These are phyloP conservation scores for Licmophora abbreviata DNA, from an alignment of 108 stramenopile genomes.

Conservation along the genomic window DNA sequence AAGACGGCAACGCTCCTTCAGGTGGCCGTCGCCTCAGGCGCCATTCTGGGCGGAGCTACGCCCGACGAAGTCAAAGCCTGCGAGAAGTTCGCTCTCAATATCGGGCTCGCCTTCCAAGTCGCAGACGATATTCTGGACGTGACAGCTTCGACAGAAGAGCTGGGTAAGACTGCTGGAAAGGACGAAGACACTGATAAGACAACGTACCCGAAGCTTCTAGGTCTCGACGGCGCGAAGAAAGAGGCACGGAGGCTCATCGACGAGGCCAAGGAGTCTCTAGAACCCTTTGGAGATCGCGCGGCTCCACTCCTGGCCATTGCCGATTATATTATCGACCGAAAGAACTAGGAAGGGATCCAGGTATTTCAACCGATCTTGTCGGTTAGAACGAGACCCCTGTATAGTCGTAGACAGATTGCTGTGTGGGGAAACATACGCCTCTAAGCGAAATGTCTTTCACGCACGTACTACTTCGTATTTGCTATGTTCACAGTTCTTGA, in stretches of 20 bases:
- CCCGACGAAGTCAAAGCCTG: constrained; percentile 80
- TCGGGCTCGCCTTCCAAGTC: constrained; percentile 95
- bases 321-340: constrained; percentile 88
- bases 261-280: constrained; percentile 82
- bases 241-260: constrained; percentile 82
- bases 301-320: constrained; percentile 83
- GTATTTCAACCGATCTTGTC: too few species aligned
- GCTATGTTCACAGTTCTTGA: too few species aligned
- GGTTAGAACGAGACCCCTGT: too few species aligned
- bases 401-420: too few species aligned
- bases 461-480: too few species aligned
- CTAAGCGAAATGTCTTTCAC: too few species aligned
- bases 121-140: constrained; percentile 97
- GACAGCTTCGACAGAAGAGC: constrained; percentile 86
- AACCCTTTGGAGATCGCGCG: constrained; percentile 83
- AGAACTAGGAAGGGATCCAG: constrained; percentile 55
- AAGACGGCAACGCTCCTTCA: constrained; percentile 92
- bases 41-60: constrained; percentile 87
- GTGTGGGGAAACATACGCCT: too few species aligned
- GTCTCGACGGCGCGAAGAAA: constrained; percentile 81
- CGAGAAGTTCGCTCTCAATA: constrained; percentile 88
- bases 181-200: constrained; percentile 89
- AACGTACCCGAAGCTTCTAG: constrained; percentile 90
- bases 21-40: constrained; percentile 86
- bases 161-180: constrained; percentile 96